These are phyloP conservation scores for Remersonia thermophila DNA, from an alignment of 2,329 filamentous ascomycete species.

Conservation along the genomic window DNA sequence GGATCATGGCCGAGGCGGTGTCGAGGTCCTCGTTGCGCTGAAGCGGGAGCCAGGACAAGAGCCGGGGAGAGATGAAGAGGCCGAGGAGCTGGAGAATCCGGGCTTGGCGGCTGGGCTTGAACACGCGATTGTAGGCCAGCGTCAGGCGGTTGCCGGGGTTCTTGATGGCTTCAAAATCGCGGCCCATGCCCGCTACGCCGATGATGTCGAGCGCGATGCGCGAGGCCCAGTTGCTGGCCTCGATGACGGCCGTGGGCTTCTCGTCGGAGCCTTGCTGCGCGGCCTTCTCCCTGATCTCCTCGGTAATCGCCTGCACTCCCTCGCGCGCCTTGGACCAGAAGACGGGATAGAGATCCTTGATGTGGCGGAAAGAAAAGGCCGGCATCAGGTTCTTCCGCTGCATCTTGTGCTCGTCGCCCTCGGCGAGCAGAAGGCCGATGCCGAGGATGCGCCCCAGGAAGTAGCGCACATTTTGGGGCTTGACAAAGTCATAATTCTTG, in stretches of 20 bases:
- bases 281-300: constrained; percentile 31
- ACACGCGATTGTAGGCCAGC: constrained; percentile 42
- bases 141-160: constrained; percentile 49
- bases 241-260: constrained; percentile 32
- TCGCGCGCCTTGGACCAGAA: constrained; percentile 73
- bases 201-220: constrained; percentile 65
- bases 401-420: constrained; percentile 81
- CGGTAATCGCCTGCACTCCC: constrained; percentile 49
- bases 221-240: constrained; percentile 51
- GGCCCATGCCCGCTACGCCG: constrained; percentile 57
- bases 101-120: constrained; percentile 39
- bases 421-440: constrained; percentile 62
- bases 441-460: constrained; percentile 54
- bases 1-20: constrained; percentile 45
- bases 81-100: constrained; percentile 45
- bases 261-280: constrained; percentile 23
- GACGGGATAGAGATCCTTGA: constrained; percentile 71
- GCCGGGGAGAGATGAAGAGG: constrained; percentile 49
- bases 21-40: constrained; percentile 55
- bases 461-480: constrained; percentile 42
- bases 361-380: constrained; percentile 72
- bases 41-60: constrained; percentile 54
- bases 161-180: constrained; percentile 55
- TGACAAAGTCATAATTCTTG: constrained; percentile 58
- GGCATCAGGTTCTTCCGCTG: constrained; percentile 71